Evolutionary conservation across 2,329 filamentous ascomycete genomes (phyloP), one percentile per base, ranked within the genome.

Genomic region (Aspergillus sp.): DNA sequence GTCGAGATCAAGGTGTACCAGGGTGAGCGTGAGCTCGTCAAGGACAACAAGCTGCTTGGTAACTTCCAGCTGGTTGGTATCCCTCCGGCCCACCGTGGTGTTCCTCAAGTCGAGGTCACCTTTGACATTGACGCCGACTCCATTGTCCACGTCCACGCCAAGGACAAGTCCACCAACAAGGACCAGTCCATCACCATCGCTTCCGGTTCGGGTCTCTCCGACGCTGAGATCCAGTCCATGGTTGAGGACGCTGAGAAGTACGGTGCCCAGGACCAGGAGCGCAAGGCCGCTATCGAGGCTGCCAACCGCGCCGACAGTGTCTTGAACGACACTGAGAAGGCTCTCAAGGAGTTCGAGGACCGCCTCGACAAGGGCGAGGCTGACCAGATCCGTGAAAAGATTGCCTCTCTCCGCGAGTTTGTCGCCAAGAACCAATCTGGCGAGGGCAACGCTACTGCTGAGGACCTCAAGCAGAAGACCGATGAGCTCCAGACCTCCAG

Each of bases 1-100:
- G 91, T 97, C 66, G 90, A 96, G 79, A 97, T 97, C 80, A 96
- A 97, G 86, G 91, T 97, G 55, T 97, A 83, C 86, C 90, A 97
- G 83, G 91, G 91, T 79, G 91, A 97, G 82, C 91, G 91, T 87
- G 90, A 96, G 79, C 88, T 96, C 54, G 90, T 96, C 71, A 85
- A 84, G 68, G 91, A 97, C 77, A 97, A 97, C 86, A 97, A 97
- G 81, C 77, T 97, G 51, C 82, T 97, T 49, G 91, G 91, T 53
- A 97, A 97, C 86, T 97, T 97, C 87, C 90, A 97, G 81, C 86
- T 97, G 59, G 89, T 95, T 62, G 91, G 91, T 56, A 96, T 97
- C 52, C 91, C 91, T 48, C 91, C 91, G 60, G 91, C 91, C 47
- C 90, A 94, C 79, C 89, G 90, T 70, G 90, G 90, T 77, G 88